Base-by-base conservation (phyloP, 1,284 basidiomycete genomes). In the Ustilago xerochloae region DNA sequence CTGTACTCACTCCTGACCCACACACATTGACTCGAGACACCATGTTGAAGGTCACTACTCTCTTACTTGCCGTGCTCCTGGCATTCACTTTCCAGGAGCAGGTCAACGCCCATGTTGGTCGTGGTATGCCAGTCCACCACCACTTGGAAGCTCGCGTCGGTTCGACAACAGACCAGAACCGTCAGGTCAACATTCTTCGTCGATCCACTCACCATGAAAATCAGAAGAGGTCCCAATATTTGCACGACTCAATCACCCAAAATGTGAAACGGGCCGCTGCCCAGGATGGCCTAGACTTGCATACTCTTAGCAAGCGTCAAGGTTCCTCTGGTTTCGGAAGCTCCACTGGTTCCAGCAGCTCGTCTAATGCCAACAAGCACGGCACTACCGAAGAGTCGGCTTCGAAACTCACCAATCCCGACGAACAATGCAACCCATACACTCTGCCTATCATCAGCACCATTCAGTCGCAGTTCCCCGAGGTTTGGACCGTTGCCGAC, bases 401-500 rank as follows among this genome's bases (percentile, higher is more conserved):
- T 9, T 63, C 71, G 6, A 16, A 61, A 22, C 63, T 75, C 48
- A 53, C 61, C 2, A 38, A 58, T 36, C 54, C 70, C 16, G 62
- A 39, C 39, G 53, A 70, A 20, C 65, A 77, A 22, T 83, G 81
- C 69, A 75, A 69, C 1, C 39, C 75, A 3, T 82, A 82, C 62
- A 45, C 55, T 29, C 46, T 79, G 10, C 69, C 71, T n/a, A 73
- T 75, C n/a, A 55, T 84, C 6, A 52, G 60, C 13, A 64, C 71
- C 15, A 55, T 83, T 46, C 29, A 51, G 16, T 51, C 43, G 20
- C 41, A 66, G 36, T 78, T 81, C 65, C 81, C 81, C n/a, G 49
- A 35, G 2, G 62, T 58, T 8, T 87, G 86, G 86, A 38, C 82
- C 10, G 83, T 82, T 3, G 86, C 86, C 13, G 62, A 59, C 39